Conservation (phyloP, 768 basidiomycete species). For the Calocybe cyanea region DNA sequence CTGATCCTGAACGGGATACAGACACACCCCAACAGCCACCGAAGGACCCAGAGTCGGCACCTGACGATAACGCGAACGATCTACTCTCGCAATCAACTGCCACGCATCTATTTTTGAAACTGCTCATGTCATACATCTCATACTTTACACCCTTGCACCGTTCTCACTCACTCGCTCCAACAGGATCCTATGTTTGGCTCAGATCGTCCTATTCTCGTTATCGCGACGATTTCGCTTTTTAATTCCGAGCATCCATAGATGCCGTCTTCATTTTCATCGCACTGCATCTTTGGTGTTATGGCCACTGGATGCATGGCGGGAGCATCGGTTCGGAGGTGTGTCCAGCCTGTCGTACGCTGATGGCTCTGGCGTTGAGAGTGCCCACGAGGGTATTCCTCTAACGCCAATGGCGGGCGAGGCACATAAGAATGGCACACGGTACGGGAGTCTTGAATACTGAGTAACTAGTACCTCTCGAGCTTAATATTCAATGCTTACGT, state of each 20-base stretch:
- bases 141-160: too few relatives aligned
- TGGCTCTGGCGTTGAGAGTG: neutral
- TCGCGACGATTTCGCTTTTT: too few relatives aligned
- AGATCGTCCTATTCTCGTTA: too few relatives aligned
- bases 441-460: too few relatives aligned
- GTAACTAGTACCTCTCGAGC: too few relatives aligned
- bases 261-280: neutral
- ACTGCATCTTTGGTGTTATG: neutral
- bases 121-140: too few relatives aligned
- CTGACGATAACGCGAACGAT: neutral
- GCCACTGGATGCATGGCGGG: neutral
- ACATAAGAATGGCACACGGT: too few relatives aligned
- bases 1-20: constrained; percentile 8
- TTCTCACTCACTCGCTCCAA: too few relatives aligned
- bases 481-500: too few relatives aligned
- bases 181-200: too few relatives aligned
- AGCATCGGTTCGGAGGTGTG: neutral
- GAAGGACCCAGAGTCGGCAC: constrained; percentile 12
- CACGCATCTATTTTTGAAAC: neutral
- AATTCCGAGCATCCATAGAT: too few relatives aligned
- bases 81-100: neutral
- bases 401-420: too few relatives aligned
- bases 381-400: constrained; percentile 7
- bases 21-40: constrained; percentile 18
- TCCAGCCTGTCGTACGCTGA: neutral